phyloP scores from a whole-genome alignment of 805 yeast genomes.

The Lipomyces oligophaga region DNA sequence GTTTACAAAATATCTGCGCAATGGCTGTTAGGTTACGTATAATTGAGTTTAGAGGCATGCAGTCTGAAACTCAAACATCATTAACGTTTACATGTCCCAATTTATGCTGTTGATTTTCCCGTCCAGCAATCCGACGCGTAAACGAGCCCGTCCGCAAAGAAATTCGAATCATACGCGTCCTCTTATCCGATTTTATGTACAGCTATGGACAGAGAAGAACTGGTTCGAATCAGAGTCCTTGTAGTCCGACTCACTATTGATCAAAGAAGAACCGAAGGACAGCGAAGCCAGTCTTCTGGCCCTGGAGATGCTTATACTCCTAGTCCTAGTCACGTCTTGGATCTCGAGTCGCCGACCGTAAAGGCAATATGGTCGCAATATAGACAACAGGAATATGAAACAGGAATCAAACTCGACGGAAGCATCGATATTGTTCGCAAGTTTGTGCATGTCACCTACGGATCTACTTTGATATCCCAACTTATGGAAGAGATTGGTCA shows the following conservation, averaged over 20 bases:
- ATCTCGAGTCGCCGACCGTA: too few relatives aligned
- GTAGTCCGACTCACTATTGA: neutral
- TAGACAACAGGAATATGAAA: neutral
- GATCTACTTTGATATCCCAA: constrained; percentile 4
- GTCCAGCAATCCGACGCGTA: too few relatives aligned
- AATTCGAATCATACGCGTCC: too few relatives aligned
- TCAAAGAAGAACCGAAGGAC: neutral
- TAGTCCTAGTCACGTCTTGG: too few relatives aligned
- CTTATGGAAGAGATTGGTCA: constrained; percentile 14
- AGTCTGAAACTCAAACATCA: neutral
- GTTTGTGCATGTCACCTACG: constrained; percentile 16
- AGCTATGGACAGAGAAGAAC: too few relatives aligned
- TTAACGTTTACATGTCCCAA: neutral
- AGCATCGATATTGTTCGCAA: constrained; percentile 1
- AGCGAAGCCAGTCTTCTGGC: neutral
- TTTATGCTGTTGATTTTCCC: too few relatives aligned
- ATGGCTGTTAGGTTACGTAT: too few relatives aligned
- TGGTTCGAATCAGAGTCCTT: too few relatives aligned
- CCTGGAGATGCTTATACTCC: too few relatives aligned
- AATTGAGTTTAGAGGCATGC: neutral
- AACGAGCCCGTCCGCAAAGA: too few relatives aligned
- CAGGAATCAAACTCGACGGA: neutral
- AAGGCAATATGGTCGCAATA: neutral
- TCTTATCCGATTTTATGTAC: too few relatives aligned
- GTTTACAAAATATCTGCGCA: too few relatives aligned